Base-by-base conservation (phyloP, 306 rosid genomes). In the Hippophae tibetana region DNA sequence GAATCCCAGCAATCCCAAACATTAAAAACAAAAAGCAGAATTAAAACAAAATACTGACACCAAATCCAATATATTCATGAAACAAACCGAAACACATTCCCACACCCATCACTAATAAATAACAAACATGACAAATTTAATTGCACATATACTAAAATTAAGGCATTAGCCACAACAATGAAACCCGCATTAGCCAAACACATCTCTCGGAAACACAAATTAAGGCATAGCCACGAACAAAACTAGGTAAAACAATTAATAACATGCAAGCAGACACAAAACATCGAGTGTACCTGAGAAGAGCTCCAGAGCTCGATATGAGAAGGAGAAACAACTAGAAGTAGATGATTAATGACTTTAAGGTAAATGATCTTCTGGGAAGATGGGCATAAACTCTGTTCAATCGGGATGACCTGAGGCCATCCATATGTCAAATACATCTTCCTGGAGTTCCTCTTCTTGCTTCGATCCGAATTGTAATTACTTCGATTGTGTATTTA, bases 401-500 rank as follows among this genome's bases (percentile, higher is more conserved):
- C 93, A 0, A 92, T 80, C 58, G 95, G 96, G 74, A 92, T 83
- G 69, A 87, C 89, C 89, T 92, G 98, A 23, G 98, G 98, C 98
- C 98, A 92, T 66, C 98, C 98, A 72, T 92, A 92, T n/a, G 98
- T 80, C 96, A 87, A 83, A 78, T 87, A 85, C 98, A 92, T 89
- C 80, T 79, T 82, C 67, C 52, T 56, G 18, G 42, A 62, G 57
- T 43, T 64, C 55, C 47, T 52, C 47, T 13, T 71, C 61, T 52
- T 47, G 25, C 47, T 44, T 14, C 43, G 41, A 31, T 10, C 23
- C 41, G 7, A 7, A 43, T 68, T 27, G 58, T 60, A 78, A 62
- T 64, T 38, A 38, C 63, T 68, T 41, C 42, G 41, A 49, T 45
- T 51, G 58, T 64, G 66, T 47, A 2, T 60, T 71, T 40, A 50